Base-by-base conservation (phyloP, 2,329 filamentous ascomycete species). In the Fusarium sp. region DNA sequence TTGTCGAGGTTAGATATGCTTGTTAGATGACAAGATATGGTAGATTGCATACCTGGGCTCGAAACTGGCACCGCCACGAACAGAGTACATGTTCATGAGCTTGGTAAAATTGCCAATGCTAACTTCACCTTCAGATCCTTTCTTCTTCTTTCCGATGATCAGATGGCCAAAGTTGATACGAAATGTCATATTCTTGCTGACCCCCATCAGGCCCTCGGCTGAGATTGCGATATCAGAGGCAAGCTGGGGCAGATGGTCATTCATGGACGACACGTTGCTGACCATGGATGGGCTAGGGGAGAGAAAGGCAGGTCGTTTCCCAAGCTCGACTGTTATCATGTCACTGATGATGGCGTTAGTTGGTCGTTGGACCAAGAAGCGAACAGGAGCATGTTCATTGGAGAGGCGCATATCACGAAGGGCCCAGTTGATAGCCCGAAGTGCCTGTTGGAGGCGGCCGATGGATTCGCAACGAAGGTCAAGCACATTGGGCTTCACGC, bases 101-200 rank as follows among this genome's bases (percentile, higher is more conserved):
- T 72, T 66, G n/a, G 66, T 50, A 34, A 83, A 81, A 4, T 80
- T 67, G 11, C 73, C 32, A 27, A 76, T 77, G 1, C 77, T 67
- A 41, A 81, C 72, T 13, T 77, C 65, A 27, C 78, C 74, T 25
- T 56, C 68, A 0, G 73, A 59, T 0, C 71, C 72, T 41, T 73
- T 82, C 56, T 79, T 82, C 56, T 77, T 79, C 25, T 72, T 66
- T 4, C 65, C 69, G 32, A 82, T 69, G 9, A 73, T 73, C 2
- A 84, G 41, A 14, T 73, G 75, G 2, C 82, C 83, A 70, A 83
- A 83, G 54, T 75, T 77, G 60, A 84, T 74, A 3, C 79, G 74
- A 78, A 84, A 81, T 23, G 69, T 77, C 35, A 84, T 67, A 2
- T 72, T 64, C 35, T 79, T 74, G 7, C 70, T 72, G 13, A 81